These are phyloP conservation scores for Flaveria linearis DNA, from an alignment of 129 eudicot species.

Conservation along the genomic window DNA sequence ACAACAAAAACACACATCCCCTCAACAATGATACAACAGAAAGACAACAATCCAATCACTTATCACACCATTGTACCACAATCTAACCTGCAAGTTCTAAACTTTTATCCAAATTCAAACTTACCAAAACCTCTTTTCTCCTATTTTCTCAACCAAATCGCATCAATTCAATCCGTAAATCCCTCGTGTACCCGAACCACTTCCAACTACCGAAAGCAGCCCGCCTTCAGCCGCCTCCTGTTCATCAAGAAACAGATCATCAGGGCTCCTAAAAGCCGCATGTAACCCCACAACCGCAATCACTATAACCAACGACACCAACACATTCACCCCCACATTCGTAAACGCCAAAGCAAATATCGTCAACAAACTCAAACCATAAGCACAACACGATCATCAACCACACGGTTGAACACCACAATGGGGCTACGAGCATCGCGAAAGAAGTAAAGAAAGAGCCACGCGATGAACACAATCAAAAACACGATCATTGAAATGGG, in stretches of 20 bases:
- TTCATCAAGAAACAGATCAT: constrained; percentile 17
- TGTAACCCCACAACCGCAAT: background rate
- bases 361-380: background rate
- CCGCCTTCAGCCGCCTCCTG: constrained; percentile 9
- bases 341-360: background rate
- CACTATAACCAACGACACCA: background rate
- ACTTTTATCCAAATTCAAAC: background rate
- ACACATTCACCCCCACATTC: background rate
- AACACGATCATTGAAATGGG: constrained; percentile 5
- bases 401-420: constrained; percentile 3
- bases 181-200: background rate
- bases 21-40: background rate
- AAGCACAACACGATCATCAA: constrained; percentile 7
- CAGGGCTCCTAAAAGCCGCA: constrained; percentile 8
- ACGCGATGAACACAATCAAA: background rate
- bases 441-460: background rate
- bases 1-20: background rate
- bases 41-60: background rate
- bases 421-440: background rate
- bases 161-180: background rate
- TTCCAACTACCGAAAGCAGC: constrained; percentile 20
- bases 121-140: background rate
- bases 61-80: background rate
- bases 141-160: background rate
- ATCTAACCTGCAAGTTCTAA: background rate